A percentile compares a stretch with the other conserved stretches of the same genome.
Conservation (phyloP, 352 stramenopile genomes). For the Phytophthora fragariaefolia region DNA sequence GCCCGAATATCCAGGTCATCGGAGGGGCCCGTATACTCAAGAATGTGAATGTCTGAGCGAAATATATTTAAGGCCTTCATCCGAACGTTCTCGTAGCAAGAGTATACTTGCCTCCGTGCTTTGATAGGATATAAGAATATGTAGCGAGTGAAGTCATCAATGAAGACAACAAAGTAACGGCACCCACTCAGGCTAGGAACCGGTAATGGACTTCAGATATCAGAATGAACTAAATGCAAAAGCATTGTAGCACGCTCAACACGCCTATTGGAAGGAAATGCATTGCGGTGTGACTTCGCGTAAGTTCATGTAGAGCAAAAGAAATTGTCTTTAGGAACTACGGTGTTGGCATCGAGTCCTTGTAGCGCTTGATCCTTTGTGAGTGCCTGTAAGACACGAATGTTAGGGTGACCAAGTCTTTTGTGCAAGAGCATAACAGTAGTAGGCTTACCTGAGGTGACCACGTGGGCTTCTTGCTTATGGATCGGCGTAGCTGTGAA, state of each 20-base stretch:
- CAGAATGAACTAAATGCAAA: not conserved
- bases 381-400: slow-evolving; percentile 3
- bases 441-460: slow-evolving; percentile 3
- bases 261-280: slow-evolving; percentile 25
- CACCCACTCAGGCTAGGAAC: slow-evolving; percentile 17
- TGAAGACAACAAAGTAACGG: slow-evolving; percentile 32
- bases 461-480: not conserved
- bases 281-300: slow-evolving; percentile 26
- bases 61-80: slow-evolving; percentile 8
- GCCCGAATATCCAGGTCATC: slow-evolving; percentile 1
- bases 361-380: slow-evolving; percentile 7
- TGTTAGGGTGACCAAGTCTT: slow-evolving; percentile 12
- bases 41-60: not conserved
- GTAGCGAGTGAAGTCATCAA: slow-evolving; percentile 29
- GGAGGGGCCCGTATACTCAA: not conserved
- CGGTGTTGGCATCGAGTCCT: not conserved
- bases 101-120: slow-evolving; percentile 13
- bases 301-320: slow-evolving; percentile 16
- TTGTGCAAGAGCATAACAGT: slow-evolving; percentile 6
- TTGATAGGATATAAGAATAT: slow-evolving; percentile 27
- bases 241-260: slow-evolving; percentile 18
- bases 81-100: slow-evolving; percentile 16
- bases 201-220: slow-evolving; percentile 11
- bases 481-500: not conserved
- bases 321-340: not conserved